Conservation (phyloP, 2,329 filamentous ascomycete genomes). For the Sarocladium oryzae region DNA sequence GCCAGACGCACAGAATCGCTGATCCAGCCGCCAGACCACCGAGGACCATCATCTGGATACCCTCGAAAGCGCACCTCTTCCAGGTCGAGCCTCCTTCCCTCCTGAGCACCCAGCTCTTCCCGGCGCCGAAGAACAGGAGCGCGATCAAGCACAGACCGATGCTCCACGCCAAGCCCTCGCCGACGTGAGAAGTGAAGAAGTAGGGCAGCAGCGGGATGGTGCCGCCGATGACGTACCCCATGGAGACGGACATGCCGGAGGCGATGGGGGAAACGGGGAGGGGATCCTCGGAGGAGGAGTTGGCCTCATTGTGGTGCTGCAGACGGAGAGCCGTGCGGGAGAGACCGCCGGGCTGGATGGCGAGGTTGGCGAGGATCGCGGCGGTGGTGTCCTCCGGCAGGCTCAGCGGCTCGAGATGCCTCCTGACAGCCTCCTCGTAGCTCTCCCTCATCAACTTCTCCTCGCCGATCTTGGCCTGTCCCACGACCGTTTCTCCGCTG, state of each 20-base stretch:
- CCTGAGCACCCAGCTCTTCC: slow-evolving; percentile 40
- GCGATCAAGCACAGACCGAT: slow-evolving; percentile 46
- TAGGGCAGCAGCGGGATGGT: slow-evolving; percentile 58
- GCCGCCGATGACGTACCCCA: slow-evolving; percentile 57
- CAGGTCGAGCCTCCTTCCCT: slow-evolving; percentile 9
- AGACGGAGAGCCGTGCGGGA: slow-evolving; percentile 17
- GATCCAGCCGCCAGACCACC: slow-evolving; percentile 24
- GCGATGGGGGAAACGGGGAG: slow-evolving; percentile 29
- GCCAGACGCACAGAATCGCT: slow-evolving; percentile 5
- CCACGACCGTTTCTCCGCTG: slow-evolving; percentile 10
- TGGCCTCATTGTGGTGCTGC: background rate
- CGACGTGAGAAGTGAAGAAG: slow-evolving; percentile 40
- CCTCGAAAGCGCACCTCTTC: slow-evolving; percentile 5
- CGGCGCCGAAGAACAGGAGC: slow-evolving; percentile 50
- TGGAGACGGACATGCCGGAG: slow-evolving; percentile 52
- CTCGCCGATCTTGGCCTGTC: too few species aligned
- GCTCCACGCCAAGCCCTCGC: slow-evolving; percentile 43
- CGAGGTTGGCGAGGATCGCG: slow-evolving; percentile 20
- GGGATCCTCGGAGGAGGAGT: slow-evolving; percentile 14
- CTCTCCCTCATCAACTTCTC: background rate
- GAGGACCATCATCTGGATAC: slow-evolving; percentile 18
- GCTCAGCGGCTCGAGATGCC: slow-evolving; percentile 25
- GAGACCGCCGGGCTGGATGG: slow-evolving; percentile 24
- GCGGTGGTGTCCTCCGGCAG: slow-evolving; percentile 18
- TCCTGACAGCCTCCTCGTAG: slow-evolving; percentile 20